Evolutionary conservation across 306 rosid species (phyloP), one percentile per base, ranked within the genome.

Genomic region (Comarum palustre): DNA sequence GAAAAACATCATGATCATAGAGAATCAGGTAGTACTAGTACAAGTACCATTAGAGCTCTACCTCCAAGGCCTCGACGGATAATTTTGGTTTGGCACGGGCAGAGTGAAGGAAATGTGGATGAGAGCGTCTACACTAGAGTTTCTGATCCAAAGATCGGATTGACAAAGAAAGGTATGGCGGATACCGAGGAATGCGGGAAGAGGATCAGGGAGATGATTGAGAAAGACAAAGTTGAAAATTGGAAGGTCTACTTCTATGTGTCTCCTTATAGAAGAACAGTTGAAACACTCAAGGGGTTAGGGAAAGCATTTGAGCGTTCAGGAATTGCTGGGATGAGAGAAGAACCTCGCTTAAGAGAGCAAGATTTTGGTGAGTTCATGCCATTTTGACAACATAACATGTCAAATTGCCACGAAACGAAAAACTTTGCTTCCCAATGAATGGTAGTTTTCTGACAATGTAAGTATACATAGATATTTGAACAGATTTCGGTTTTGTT

Each of bases 171-270:
- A 72, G 98, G 97, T 6, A 74, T 20, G 14, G 78, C 67, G 1
- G 87, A 93, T 68, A 89, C 96, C 14, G 91, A 81, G 72, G 87
- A 87, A 63, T 83, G 90, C 42, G 96, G 96, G 15, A 14, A 27
- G 25, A 69, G 39, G 6, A 90, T 93, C 20, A 83, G 78, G 75
- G 71, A 73, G 20, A 25, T 90, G 81, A 86, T 93, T 67, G 81
- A 87, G 81, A 54, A 66, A 48, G 92, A 90, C 42, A 77, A 62
- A 9, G 71, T 31, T 19, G 36, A 67, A 0, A 41, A 82, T 68
- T 93, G 97, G 97, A 82, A 86, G 60, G 86, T 86, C 51, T 93
- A 93, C 66, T 90, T 90, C 63, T 93, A 93, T 27, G 98, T 93
- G 3, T 93, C 96, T 5, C 98, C 98, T 0, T 93, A 93, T 15